phyloP scores from a whole-genome alignment of 305 asterid genomes.

The Fraxinus platypoda region DNA sequence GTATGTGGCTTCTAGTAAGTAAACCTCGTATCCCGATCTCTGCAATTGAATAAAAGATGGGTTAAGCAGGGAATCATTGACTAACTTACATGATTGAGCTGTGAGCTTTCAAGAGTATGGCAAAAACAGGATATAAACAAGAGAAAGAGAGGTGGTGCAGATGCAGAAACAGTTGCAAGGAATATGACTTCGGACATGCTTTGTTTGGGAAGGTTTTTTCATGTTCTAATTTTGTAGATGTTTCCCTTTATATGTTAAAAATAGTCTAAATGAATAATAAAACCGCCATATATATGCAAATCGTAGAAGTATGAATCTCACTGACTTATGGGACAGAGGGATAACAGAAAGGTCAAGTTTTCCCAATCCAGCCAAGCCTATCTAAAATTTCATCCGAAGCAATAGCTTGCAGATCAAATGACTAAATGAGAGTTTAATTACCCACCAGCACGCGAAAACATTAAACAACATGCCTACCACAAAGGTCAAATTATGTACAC shows the following conservation, averaged over 20 bases:
- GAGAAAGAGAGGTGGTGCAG: conserved; percentile 11
- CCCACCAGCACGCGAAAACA: not conserved
- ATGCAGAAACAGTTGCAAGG: conserved; percentile 18
- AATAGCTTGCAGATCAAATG: not conserved
- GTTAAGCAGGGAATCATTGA: conserved; percentile 21
- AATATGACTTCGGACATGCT: conserved; percentile 1
- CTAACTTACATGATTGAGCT: conserved; percentile 11
- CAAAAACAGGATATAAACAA: conserved; percentile 6
- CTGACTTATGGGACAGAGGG: not conserved
- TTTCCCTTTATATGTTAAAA: not conserved
- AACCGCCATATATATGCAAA: not conserved
- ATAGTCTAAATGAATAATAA: not conserved
- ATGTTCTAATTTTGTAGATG: not conserved
- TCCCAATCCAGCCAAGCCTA: conserved; percentile 16
- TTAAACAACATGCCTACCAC: conserved; percentile 8
- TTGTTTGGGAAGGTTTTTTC: conserved; percentile 4
- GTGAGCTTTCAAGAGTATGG: conserved; percentile 12
- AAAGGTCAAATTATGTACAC: not conserved
- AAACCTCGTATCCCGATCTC: conserved; percentile 98
- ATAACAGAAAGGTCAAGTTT: not conserved
- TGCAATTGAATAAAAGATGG: conserved; percentile 42
- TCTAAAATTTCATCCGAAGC: not conserved
- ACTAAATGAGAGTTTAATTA: not conserved
- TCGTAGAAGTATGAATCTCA: not conserved
- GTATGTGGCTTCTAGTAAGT: conserved; percentile 87